Evolutionary conservation across 1,284 basidiomycete genomes (phyloP), one percentile per base, ranked within the genome.

Genomic region (Leccinum pachyderme): DNA sequence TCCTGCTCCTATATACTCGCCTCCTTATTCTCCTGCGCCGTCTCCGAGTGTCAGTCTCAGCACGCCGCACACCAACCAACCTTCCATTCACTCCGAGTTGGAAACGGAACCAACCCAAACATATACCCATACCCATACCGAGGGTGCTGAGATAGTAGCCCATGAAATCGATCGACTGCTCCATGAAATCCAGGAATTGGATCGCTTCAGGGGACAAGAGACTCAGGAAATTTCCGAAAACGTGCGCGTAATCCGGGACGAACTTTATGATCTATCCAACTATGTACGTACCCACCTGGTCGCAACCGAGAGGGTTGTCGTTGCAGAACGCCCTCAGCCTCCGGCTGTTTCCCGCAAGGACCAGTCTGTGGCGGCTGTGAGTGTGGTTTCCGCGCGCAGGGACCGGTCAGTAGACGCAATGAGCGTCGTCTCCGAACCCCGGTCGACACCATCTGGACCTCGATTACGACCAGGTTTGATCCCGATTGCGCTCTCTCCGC

Each of bases 141-240:
- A 59, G 74, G 63, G 35, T 13, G 64, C 68, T 1, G 78, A 69
- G 67, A 81, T 77, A 55, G 67, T 87, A 49, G 80, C 78, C 4
- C 76, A 81, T n/a, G 88, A 91, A 61, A 77, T 92, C 25, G 83
- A 86, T 59, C 75, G 80, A 7, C 69, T 92, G 11, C 76, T 85
- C 25, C 80, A 86, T 9, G 81, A 86, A 56, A 68, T 92, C n/a
- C 78, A 83, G 29, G 77, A 81, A 8, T 73, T 86, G 33, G 81
- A 89, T 62, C 75, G 77, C 35, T 72, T 74, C 15, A 73, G 86
- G 52, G 82, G 81, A 0, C 74, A 79, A 2, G 88, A 91, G 60
- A 80, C 77, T 47, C 72, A 79, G 37, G 84, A 85, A 15, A 67
- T 91, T 24, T 76, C 79, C 1, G 81, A 81, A 37, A 82, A 84